Evolutionary conservation across 2,329 filamentous ascomycete genomes (phyloP).

Genomic region (Penicillium glabrum): DNA sequence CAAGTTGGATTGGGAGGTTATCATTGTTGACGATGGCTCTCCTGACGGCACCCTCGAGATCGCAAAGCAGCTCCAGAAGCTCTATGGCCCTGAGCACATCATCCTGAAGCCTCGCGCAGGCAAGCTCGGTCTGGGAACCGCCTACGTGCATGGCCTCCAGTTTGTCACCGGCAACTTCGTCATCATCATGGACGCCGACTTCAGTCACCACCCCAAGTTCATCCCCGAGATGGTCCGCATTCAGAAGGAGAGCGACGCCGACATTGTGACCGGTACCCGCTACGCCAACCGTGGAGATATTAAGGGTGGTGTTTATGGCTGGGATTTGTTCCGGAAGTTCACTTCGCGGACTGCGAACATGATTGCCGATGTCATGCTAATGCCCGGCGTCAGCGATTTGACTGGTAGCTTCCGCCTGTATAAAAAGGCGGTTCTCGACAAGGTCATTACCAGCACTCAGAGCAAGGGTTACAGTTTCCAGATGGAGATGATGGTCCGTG

Average conservation of each 20-base stretch:
- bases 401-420: conserved; percentile 95
- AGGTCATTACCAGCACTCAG: conserved; percentile 86
- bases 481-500: conserved; percentile 99
- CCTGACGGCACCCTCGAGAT: conserved; percentile 93
- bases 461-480: conserved; percentile 98
- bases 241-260: conserved; percentile 77
- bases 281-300: conserved; percentile 72
- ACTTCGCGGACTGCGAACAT: conserved; percentile 79
- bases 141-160: conserved; percentile 91
- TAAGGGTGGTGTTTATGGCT: conserved; percentile 82
- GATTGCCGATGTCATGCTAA: conserved; percentile 90
- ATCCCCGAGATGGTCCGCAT: conserved; percentile 88
- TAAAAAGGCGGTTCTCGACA: conserved; percentile 84
- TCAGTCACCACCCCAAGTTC: conserved; percentile 98
- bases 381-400: conserved; percentile 91
- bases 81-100: conserved; percentile 74
- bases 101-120: conserved; percentile 83
- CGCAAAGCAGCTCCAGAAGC: conserved; percentile 84
- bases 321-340: conserved; percentile 86
- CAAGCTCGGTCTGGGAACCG: conserved; percentile 95
- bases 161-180: conserved; percentile 91
- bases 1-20: conserved; percentile 92
- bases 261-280: conserved; percentile 94
- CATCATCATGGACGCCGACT: conserved; percentile 99
- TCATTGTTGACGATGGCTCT: conserved; percentile 97